Evolutionary conservation across 305 asterid species (phyloP), one percentile per base, ranked within the genome.

Genomic region (Euphrasia arctica): DNA sequence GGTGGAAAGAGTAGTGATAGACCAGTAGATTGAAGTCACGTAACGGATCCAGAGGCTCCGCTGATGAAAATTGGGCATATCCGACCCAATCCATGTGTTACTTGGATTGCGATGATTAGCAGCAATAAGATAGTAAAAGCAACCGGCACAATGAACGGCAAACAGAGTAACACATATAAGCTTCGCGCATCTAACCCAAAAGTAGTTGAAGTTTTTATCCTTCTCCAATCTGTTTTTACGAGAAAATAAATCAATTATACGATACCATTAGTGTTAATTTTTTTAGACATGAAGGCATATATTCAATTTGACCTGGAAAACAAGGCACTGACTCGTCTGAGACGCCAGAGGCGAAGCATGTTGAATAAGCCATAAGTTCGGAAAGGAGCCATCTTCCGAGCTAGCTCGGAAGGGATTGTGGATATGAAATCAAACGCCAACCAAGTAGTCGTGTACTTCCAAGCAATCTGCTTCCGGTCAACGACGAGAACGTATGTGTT

Each of bases 291-390:
- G 5, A 15, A 51, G 11, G 11, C 25, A 51, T 13, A 4, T 13
- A 8, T 8, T 2, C 6, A 51, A 42, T 25, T 50, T 63, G 68
- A 81, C 90, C 83, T 67, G 25, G 80, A 62, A 63, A 85, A 85
- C 25, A 82, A 60, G 47, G 78, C 82, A 34, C 82, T 57, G 42
- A 85, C 85, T 68, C 87, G 74, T 58, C 86, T 71, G 72, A 85
- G 82, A 54, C 89, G 86, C 83, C 83, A 82, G 11, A 82, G 79
- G 39, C 87, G 87, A 57, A 80, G 82, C 87, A 85, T 73, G 72
- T 78, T 82, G 75, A 77, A 82, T n/a, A 78, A 58, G 28, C 85
- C 89, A 69, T 85, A 85, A 0, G 64, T 15, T 0, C 48, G 68
- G 4, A 82, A 56, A 0, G 85, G 79, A 9, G 84, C 67, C 29